Base-by-base conservation (phyloP, 495 filamentous ascomycete genomes). In the Aspergillus haitiensis region DNA sequence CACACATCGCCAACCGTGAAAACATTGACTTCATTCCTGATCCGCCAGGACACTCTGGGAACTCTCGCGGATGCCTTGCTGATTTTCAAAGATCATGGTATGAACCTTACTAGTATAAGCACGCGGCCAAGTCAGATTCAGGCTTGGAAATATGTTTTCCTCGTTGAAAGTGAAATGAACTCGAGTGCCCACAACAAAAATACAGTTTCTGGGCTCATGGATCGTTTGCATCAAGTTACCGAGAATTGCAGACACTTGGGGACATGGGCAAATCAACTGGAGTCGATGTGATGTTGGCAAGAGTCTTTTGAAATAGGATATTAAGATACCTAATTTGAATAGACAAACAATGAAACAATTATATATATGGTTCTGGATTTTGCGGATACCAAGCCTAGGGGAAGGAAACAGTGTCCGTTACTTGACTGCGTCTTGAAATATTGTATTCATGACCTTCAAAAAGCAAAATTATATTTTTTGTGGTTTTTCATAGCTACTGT, bases 71-170 rank as follows among this genome's bases (percentile, higher is more conserved):
- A 92, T 65, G 86, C 87, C 16, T 75, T 98, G 56, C 77, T 85
- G 42, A 87, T 91, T 44, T 97, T 98, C 74, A 84, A 87, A 65
- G 71, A 74, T 9, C 78, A 81, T 63, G 77, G 80, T 0, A 71
- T 97, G 46, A 97, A 97, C 69, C 76, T 98, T 37, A 97, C 93
- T 12, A 93, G 88, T 70, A 97, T 97, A 70, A 91, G 88, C 61
- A 89, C 89, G 58, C 74, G 95, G 62, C 94, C 94, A 12, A 93
- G 88, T 65, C 78, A 89, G 61, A 76, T 82, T 45, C 73, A 75
- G 55, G 82, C 88, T 33, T 98, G 96, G 88, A 86, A 93, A 68
- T 98, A 98, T 75, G 82, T 96, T 31, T 97, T 98, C 74, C 88
- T 98, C 72, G 87, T 97, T 18, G 94, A 98, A 77, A 91, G 96